Percentiles rank a stretch among this genome's conserved stretches.
Conservation (phyloP, 2,329 filamentous ascomycete genomes). For the Coleophoma crateriformis region DNA sequence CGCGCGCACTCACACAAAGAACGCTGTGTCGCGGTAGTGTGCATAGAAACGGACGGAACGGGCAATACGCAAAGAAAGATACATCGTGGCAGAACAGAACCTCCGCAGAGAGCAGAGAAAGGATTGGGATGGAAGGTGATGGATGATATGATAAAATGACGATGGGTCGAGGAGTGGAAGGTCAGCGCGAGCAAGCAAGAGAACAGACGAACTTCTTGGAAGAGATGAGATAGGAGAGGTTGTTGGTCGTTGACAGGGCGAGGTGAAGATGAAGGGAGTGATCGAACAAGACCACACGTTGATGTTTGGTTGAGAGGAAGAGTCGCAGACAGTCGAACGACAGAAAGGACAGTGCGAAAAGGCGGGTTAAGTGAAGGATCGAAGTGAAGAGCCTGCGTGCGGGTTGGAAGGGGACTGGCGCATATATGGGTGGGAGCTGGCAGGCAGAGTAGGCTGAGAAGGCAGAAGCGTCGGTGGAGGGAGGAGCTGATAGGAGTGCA, state of each 20-base stretch:
- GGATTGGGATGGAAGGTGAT: conserved; percentile 13
- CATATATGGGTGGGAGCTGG: conserved; percentile 3
- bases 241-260: conserved; percentile 1
- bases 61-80: conserved; percentile 27
- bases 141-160: no score
- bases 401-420: conserved; percentile 1
- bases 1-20: conserved; percentile 27
- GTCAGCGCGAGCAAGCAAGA: conserved; percentile 27
- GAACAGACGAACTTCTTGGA: conserved; percentile 29
- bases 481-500: no score
- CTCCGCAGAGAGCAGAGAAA: conserved; percentile 20
- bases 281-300: no score
- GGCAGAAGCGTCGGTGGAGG: not conserved
- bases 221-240: conserved; percentile 13
- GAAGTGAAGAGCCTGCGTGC: not conserved
- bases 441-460: conserved; percentile 3
- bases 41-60: conserved; percentile 23
- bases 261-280: no score
- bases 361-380: not conserved
- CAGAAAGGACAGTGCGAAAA: conserved; percentile 26
- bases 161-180: conserved; percentile 13
- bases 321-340: conserved; percentile 18
- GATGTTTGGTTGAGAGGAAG: conserved; percentile 6
- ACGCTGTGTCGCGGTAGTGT: conserved; percentile 23
- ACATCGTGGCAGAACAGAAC: conserved; percentile 29